phyloP scores from a whole-genome alignment of 2,329 filamentous ascomycete species.

The Polytolypa hystricis region DNA sequence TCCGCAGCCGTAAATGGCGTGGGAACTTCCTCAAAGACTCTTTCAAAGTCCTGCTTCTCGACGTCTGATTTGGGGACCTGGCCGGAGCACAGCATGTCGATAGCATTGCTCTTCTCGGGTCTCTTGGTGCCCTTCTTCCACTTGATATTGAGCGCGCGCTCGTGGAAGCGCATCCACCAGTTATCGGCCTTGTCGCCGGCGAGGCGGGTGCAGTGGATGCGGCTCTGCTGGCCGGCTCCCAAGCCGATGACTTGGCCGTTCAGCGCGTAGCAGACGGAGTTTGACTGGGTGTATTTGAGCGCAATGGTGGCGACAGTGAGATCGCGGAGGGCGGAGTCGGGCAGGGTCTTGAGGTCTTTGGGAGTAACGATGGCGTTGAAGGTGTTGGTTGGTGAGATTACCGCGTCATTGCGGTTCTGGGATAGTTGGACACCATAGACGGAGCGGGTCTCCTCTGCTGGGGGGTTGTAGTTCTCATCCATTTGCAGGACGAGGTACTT shows the following conservation, averaged over 20 bases:
- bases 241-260: constrained; percentile 91
- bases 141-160: constrained; percentile 73
- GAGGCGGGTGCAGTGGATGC: constrained; percentile 95
- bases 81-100: constrained; percentile 86
- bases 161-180: constrained; percentile 99
- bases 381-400: constrained; percentile 67
- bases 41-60: constrained; percentile 79
- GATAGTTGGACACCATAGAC: constrained; percentile 82
- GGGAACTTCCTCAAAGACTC: constrained; percentile 82
- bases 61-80: constrained; percentile 72
- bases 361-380: constrained; percentile 81
- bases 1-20: constrained; percentile 71
- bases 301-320: constrained; percentile 92
- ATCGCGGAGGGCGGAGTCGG: constrained; percentile 75
- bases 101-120: constrained; percentile 94
- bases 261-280: constrained; percentile 94
- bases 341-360: constrained; percentile 61
- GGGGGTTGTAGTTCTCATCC: constrained; percentile 75
- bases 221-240: constrained; percentile 90
- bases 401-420: constrained; percentile 86
- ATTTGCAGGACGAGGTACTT: constrained; percentile 95
- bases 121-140: constrained; percentile 98
- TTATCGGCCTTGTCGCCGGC: constrained; percentile 98
- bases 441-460: constrained; percentile 63
- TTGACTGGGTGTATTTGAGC: constrained; percentile 97